Evolutionary conservation across 139 green algal genomes (phyloP).

Genomic region (Micractinium sp.): DNA sequence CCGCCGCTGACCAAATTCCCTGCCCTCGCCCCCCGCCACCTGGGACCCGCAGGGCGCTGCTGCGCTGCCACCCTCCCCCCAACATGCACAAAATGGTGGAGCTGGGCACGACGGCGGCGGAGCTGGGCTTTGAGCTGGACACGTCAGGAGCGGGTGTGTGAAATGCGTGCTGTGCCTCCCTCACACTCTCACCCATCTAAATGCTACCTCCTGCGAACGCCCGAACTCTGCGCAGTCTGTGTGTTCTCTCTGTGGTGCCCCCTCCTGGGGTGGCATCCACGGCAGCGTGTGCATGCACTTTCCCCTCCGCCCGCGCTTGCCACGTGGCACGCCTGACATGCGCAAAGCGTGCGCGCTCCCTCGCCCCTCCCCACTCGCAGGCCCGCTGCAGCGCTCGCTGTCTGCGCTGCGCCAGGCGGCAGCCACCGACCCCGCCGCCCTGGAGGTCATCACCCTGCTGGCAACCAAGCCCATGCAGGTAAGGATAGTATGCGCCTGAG

Average conservation of each 20-base stretch:
- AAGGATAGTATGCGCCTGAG: not conserved
- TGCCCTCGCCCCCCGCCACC: not conserved
- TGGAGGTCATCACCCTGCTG: conserved; percentile 74
- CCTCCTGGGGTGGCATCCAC: no score
- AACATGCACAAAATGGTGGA: conserved; percentile 68
- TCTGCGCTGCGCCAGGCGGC: conserved; percentile 37
- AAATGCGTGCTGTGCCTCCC: not conserved
- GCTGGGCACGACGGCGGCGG: conserved; percentile 44
- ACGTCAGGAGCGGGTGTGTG: conserved; percentile 14
- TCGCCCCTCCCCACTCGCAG: conserved; percentile 11
- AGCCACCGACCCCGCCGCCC: not conserved
- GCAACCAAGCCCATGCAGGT: conserved; percentile 92
- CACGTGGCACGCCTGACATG: no score
- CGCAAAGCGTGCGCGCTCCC: no score
- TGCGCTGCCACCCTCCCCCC: conserved; percentile 75
- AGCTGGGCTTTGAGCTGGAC: conserved; percentile 67
- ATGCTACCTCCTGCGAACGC: no score
- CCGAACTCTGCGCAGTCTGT: no score
- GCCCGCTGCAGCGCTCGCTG: conserved; percentile 56
- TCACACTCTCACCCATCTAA: no score
- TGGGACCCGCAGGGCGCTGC: conserved; percentile 54
- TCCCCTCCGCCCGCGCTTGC: no score
- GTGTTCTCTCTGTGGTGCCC: no score
- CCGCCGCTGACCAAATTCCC: not conserved
- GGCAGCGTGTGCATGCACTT: no score